phyloP scores from a whole-genome alignment of 2,329 filamentous ascomycete genomes.

The Sphaerostilbella broomeana region DNA sequence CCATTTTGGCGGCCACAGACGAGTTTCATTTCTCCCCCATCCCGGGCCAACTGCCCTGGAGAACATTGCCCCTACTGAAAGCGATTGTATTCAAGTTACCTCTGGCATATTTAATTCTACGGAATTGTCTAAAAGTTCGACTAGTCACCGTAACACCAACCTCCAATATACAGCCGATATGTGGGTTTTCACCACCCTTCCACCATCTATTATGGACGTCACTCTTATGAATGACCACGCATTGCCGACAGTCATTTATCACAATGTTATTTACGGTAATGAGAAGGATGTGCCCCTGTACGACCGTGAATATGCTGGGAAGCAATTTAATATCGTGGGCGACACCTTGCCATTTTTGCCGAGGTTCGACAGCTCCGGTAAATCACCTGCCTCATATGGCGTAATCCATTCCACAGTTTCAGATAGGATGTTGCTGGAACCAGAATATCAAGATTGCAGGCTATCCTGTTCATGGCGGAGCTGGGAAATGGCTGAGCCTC shows the following conservation, averaged over 20 bases:
- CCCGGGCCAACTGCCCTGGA: too few relatives aligned
- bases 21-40: too few relatives aligned
- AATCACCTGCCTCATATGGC: conserved; percentile 49
- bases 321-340: conserved; percentile 73
- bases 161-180: too few relatives aligned
- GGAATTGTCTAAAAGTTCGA: too few relatives aligned
- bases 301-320: conserved; percentile 76
- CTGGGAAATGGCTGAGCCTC: conserved; percentile 70
- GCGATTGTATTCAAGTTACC: too few relatives aligned
- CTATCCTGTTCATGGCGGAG: conserved; percentile 47
- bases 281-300: conserved; percentile 76
- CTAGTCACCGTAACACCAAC: too few relatives aligned
- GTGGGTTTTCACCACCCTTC: too few relatives aligned
- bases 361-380: conserved; percentile 61
- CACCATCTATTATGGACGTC: conserved; percentile 20
- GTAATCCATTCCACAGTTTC: conserved; percentile 39
- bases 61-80: too few relatives aligned
- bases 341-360: conserved; percentile 73
- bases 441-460: conserved; percentile 41
- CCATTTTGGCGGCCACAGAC: too few relatives aligned
- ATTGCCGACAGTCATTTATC: conserved; percentile 66
- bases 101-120: too few relatives aligned
- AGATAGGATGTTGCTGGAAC: conserved; percentile 46
- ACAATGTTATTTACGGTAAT: conserved; percentile 78
- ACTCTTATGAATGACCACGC: conserved; percentile 20